phyloP scores from a whole-genome alignment of 163 green algal species.

The Prototheca wickerhamii region DNA sequence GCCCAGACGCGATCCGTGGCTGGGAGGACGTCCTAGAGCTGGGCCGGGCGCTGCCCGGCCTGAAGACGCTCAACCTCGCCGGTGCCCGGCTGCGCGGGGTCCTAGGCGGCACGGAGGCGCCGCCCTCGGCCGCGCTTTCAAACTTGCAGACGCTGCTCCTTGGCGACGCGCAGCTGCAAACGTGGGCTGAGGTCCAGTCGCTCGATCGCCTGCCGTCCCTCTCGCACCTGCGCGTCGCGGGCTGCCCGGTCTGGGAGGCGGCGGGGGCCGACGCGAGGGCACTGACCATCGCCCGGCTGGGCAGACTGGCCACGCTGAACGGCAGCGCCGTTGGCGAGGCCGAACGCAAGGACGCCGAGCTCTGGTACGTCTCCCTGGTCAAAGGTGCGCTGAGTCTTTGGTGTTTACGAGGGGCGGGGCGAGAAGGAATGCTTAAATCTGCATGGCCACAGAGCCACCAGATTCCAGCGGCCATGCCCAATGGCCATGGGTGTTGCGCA shows the following conservation, averaged over 20 bases:
- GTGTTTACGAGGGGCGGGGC: not conserved
- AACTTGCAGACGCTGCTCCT: slow-evolving; percentile 50
- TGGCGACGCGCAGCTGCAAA: slow-evolving; percentile 44
- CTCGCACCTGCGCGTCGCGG: slow-evolving; percentile 38
- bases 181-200: slow-evolving; percentile 49
- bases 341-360: slow-evolving; percentile 72
- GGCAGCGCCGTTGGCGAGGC: slow-evolving; percentile 49
- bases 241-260: slow-evolving; percentile 32
- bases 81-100: not conserved
- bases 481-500: no score
- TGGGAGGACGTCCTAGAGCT: not conserved
- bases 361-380: slow-evolving; percentile 65
- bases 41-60: not conserved
- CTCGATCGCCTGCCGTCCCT: slow-evolving; percentile 40
- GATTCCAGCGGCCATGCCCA: no score
- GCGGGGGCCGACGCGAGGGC: not conserved
- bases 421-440: not conserved
- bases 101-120: no score
- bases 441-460: no score
- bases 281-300: slow-evolving; percentile 60
- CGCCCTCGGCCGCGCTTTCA: slow-evolving; percentile 1
- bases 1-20: not conserved
- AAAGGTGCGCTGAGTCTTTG: not conserved
- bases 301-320: slow-evolving; percentile 59
- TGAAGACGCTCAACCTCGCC: slow-evolving; percentile 3